Conservation (phyloP, 2,329 filamentous ascomycete genomes). For the Chaetomium olivaceum region DNA sequence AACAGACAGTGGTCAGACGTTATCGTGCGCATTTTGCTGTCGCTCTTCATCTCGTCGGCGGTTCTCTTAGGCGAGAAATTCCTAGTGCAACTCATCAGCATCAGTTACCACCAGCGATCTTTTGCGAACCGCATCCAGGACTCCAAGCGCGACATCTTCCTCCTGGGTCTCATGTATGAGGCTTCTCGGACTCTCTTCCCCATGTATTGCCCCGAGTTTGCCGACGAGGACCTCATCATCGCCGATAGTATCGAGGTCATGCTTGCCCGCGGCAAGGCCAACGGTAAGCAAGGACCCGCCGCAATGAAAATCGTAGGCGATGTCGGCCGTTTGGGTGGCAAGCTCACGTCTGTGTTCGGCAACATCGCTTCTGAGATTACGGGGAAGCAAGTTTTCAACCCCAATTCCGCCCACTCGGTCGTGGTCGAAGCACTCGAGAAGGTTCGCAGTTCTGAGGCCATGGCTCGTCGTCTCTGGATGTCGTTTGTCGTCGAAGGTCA, state of each 20-base stretch:
- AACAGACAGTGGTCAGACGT: conserved; percentile 55
- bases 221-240: conserved; percentile 89
- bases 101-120: conserved; percentile 82
- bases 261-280: conserved; percentile 55
- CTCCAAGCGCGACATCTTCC: conserved; percentile 81
- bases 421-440: conserved; percentile 89
- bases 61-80: conserved; percentile 76
- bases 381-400: conserved; percentile 92
- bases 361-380: conserved; percentile 94
- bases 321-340: conserved; percentile 82
- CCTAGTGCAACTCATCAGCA: conserved; percentile 78
- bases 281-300: conserved; percentile 52
- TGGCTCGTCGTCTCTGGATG: conserved; percentile 96
- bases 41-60: conserved; percentile 66
- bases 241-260: conserved; percentile 77
- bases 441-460: conserved; percentile 78
- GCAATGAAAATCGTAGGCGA: conserved; percentile 77
- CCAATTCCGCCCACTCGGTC: conserved; percentile 84
- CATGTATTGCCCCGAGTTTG: conserved; percentile 87
- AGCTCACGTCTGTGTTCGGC: conserved; percentile 89
- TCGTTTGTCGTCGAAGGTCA: conserved; percentile 91
- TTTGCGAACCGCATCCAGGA: conserved; percentile 82
- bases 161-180: conserved; percentile 85
- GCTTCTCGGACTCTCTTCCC: conserved; percentile 87
- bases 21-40: conserved; percentile 65